A percentile compares a stretch with the other conserved stretches of the same genome.
Conservation (phyloP, 805 yeast species). For the Geotrichum ghanense region DNA sequence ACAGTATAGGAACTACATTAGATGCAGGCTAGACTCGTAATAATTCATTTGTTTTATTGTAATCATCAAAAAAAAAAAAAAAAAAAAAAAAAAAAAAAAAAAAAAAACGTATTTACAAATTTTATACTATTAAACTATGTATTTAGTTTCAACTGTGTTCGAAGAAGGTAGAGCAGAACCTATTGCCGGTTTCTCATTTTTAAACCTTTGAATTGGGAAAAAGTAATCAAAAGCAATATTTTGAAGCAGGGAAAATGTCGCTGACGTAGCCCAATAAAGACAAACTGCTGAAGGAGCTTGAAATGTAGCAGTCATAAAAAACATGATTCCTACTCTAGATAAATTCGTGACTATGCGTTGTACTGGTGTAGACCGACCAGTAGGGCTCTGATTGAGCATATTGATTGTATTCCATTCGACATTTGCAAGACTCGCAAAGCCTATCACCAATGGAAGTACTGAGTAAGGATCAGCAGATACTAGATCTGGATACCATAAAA, state of each 20-base stretch:
- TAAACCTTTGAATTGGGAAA: slow-evolving; percentile 40
- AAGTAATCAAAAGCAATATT: slow-evolving; percentile 57
- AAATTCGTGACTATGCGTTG: slow-evolving; percentile 41
- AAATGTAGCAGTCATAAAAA: slow-evolving; percentile 72
- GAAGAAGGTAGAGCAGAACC: slow-evolving; percentile 4
- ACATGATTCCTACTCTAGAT: slow-evolving; percentile 63
- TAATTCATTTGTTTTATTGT: too few relatives aligned
- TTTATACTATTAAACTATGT: too few relatives aligned
- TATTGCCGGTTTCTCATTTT: slow-evolving; percentile 10
- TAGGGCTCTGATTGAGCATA: neutral
- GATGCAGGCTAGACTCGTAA: too few relatives aligned
- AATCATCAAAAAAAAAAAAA: too few relatives aligned
- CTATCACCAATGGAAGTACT: slow-evolving; percentile 59
- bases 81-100: too few relatives aligned
- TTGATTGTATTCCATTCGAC: slow-evolving; percentile 76
- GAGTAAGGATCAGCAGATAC: slow-evolving; percentile 50
- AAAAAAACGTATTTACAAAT: too few relatives aligned
- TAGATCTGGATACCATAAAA: slow-evolving; percentile 52
- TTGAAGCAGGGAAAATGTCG: slow-evolving; percentile 62
- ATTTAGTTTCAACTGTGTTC: neutral
- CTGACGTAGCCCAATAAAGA: slow-evolving; percentile 87
- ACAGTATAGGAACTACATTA: too few relatives aligned
- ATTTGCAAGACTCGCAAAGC: slow-evolving; percentile 59
- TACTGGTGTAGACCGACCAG: slow-evolving; percentile 9
- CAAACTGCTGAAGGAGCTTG: slow-evolving; percentile 79